Percentiles rank a stretch among this genome's conserved stretches.
These are phyloP conservation scores for Cryptosporidium tyzzeri DNA, from an alignment of 169 alveolate genomes.

Conservation along the genomic window DNA sequence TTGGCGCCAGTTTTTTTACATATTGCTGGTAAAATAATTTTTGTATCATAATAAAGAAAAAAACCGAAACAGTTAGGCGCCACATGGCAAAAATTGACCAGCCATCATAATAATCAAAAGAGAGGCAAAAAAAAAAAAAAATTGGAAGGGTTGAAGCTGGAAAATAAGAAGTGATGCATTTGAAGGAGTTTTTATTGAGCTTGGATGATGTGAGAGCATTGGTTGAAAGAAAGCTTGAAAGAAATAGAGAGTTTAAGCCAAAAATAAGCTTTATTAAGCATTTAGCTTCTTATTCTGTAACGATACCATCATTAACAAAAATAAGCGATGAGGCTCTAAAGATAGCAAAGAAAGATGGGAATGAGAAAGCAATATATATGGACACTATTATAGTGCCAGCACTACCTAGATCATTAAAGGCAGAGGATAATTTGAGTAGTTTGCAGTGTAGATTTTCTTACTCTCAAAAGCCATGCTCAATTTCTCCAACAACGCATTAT, in stretches of 20 bases:
- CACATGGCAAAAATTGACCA: neutral
- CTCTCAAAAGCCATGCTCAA: constrained; percentile 32
- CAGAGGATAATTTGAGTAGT: constrained; percentile 35
- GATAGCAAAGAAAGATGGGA: neutral
- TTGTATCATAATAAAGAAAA: too few relatives aligned
- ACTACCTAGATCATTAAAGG: constrained; percentile 32
- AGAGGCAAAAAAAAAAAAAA: neutral
- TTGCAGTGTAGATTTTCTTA: constrained; percentile 35
- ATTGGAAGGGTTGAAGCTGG: neutral
- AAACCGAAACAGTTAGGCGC: neutral
- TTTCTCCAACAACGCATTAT: constrained; percentile 60
- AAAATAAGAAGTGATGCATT: neutral
- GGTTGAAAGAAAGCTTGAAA: constrained; percentile 6
- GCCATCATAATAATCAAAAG: neutral
- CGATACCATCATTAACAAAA: constrained; percentile 9
- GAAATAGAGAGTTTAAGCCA: constrained; percentile 10
- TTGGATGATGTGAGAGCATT: constrained; percentile 21
- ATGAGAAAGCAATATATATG: neutral
- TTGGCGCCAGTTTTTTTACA: neutral
- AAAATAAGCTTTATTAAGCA: constrained; percentile 16
- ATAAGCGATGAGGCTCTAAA: neutral
- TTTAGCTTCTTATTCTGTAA: constrained; percentile 33
- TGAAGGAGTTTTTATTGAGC: constrained; percentile 1
- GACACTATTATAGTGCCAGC: constrained; percentile 58
- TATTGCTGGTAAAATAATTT: too few relatives aligned